Percentiles rank a stretch among this genome's conserved stretches.
Conservation (phyloP, 176 grass and related monocot species). For the Eragrostis nindensis region DNA sequence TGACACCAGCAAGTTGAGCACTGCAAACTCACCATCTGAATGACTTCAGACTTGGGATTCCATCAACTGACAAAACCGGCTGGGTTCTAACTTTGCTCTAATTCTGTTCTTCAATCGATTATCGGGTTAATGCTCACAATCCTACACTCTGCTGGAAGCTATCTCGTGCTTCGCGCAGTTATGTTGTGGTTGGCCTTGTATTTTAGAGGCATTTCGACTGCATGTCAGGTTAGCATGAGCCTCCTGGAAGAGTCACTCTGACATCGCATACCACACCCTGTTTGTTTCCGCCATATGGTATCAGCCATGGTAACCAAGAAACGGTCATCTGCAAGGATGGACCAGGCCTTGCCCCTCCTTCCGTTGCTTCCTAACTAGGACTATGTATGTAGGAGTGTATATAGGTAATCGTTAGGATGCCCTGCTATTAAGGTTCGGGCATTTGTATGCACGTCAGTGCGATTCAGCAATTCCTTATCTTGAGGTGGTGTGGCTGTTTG, state of each 20-base stretch:
- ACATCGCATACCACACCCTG: neutral
- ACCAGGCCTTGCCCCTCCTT: neutral
- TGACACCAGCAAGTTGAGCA: slow-evolving; percentile 40
- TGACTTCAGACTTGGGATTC: slow-evolving; percentile 22
- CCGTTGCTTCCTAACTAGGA: slow-evolving; percentile 41
- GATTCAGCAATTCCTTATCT: slow-evolving; percentile 28
- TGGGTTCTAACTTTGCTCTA: slow-evolving; percentile 38
- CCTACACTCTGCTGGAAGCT: slow-evolving; percentile 4
- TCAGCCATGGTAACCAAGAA: slow-evolving; percentile 19
- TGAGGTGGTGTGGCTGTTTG: slow-evolving; percentile 12
- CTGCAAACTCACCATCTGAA: slow-evolving; percentile 42
- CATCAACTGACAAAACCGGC: slow-evolving; percentile 31
- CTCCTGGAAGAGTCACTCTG: slow-evolving; percentile 35
- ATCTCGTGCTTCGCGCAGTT: neutral
- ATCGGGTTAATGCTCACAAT: slow-evolving; percentile 17
- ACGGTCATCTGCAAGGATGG: neutral
- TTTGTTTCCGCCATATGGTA: slow-evolving; percentile 15
- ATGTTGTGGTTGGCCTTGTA: slow-evolving; percentile 23
- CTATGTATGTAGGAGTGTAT: slow-evolving; percentile 47
- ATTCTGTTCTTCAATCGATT: slow-evolving; percentile 17
- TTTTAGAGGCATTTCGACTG: slow-evolving; percentile 36
- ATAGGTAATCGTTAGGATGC: slow-evolving; percentile 37
- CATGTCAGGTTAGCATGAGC: slow-evolving; percentile 9
- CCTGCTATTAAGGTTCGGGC: neutral
- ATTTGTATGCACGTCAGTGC: slow-evolving; percentile 34